These are phyloP conservation scores for Nepenthes mirabilis DNA, from an alignment of 148 eudicot genomes.

Conservation along the genomic window DNA sequence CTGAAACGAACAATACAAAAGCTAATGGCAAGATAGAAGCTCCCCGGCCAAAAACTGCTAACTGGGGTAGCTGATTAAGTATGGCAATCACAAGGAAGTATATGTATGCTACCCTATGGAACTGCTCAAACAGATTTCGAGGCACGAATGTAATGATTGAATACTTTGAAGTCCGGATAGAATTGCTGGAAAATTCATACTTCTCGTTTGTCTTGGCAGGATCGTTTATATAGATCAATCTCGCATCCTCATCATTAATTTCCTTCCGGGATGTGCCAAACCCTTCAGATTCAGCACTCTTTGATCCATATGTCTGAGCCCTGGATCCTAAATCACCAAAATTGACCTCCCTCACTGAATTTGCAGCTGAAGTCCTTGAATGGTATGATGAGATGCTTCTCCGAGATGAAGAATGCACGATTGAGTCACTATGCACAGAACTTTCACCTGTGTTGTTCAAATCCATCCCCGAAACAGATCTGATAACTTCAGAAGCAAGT, in stretches of 20 bases:
- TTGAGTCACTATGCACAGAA: conserved; percentile 12
- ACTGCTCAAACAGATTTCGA: conserved; percentile 88
- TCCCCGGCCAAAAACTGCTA: conserved; percentile 87
- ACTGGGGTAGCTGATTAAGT: conserved; percentile 90
- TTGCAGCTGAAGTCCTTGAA: conserved; percentile 25
- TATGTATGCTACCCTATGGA: conserved; percentile 88
- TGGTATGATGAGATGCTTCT: conserved; percentile 39
- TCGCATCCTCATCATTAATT: conserved; percentile 77
- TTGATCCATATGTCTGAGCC: conserved; percentile 60
- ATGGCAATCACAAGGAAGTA: conserved; percentile 88
- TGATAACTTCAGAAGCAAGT: conserved; percentile 7
- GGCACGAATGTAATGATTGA: conserved; percentile 81
- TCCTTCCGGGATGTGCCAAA: conserved; percentile 67
- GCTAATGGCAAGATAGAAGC: conserved; percentile 90
- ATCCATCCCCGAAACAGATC: conserved; percentile 12
- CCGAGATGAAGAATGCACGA: conserved; percentile 22
- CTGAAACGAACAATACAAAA: conserved; percentile 73
- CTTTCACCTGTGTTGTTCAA: conserved; percentile 15
- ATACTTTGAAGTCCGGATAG: conserved; percentile 82
- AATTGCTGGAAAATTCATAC: conserved; percentile 71
- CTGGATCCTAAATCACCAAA: conserved; percentile 43
- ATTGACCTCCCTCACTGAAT: conserved; percentile 51
- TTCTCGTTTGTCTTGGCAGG: conserved; percentile 69
- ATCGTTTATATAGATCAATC: conserved; percentile 72
- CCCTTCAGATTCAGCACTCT: conserved; percentile 55